These are phyloP conservation scores for Ammopiptanthus mongolicus DNA, from an alignment of 306 rosid species.

Conservation along the genomic window DNA sequence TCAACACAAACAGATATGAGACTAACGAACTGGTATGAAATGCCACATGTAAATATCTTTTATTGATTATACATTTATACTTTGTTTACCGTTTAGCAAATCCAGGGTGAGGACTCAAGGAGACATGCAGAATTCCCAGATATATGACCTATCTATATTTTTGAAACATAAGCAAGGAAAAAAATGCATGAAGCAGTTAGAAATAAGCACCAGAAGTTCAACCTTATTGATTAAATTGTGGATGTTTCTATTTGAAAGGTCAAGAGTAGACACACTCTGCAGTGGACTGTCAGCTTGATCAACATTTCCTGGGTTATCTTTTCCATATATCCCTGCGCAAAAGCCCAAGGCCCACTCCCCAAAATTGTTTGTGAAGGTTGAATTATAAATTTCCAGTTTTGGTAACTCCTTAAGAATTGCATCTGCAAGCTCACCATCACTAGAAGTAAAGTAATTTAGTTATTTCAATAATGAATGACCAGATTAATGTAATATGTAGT, in stretches of 20 bases:
- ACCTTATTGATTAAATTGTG: conserved; percentile 68
- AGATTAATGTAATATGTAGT: background rate
- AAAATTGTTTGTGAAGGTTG: conserved; percentile 54
- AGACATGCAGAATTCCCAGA: background rate
- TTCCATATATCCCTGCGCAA: conserved; percentile 74
- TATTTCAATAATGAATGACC: background rate
- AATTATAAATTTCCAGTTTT: conserved; percentile 73
- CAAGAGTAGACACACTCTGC: conserved; percentile 54
- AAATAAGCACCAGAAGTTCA: conserved; percentile 1
- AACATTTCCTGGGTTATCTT: conserved; percentile 62
- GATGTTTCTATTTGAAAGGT: conserved; percentile 70
- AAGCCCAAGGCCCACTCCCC: conserved; percentile 85
- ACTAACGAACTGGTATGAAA: background rate
- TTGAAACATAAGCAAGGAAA: background rate
- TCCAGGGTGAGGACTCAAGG: background rate
- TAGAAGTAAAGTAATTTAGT: conserved; percentile 25
- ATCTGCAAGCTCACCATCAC: conserved; percentile 48
- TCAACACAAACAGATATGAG: background rate
- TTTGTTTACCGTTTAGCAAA: background rate
- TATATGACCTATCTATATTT: background rate
- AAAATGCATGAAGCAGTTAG: background rate
- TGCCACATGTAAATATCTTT: background rate
- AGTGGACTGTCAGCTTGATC: conserved; percentile 36
- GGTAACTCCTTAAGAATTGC: conserved; percentile 46
- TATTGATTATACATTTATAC: background rate